phyloP scores from a whole-genome alignment of 805 yeast genomes.

The Ogataea chonburiensis region DNA sequence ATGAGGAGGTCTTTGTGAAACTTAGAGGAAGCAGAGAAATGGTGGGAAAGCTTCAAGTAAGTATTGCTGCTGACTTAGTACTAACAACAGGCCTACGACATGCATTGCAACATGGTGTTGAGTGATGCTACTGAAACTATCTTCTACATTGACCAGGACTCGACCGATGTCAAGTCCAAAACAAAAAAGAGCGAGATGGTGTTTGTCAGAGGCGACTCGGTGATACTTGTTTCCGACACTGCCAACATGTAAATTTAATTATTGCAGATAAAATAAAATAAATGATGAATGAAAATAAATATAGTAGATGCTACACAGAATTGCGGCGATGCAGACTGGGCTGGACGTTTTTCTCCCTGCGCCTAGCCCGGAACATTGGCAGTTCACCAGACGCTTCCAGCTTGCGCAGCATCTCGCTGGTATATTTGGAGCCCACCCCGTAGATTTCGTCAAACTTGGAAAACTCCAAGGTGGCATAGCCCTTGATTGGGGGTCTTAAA shows the following conservation, averaged over 20 bases:
- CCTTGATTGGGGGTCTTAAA: conserved; percentile 90
- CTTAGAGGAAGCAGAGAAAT: conserved; percentile 93
- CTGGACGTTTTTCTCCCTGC: conserved; percentile 30
- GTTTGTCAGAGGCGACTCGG: conserved; percentile 97
- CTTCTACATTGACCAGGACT: conserved; percentile 53
- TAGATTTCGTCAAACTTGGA: conserved; percentile 89
- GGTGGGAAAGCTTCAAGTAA: conserved; percentile 79
- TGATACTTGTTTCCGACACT: conserved; percentile 63
- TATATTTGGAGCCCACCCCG: conserved; percentile 75
- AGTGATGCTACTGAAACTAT: conserved; percentile 90
- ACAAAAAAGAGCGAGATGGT: conserved; percentile 78
- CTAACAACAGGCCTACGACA: conserved; percentile 69
- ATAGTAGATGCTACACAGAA: conserved; percentile 42
- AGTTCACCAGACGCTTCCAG: conserved; percentile 53
- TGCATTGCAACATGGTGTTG: conserved; percentile 93
- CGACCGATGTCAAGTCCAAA: conserved; percentile 40
- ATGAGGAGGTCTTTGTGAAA: conserved; percentile 83
- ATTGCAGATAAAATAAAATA: conserved; percentile 1
- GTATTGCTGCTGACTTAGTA: conserved; percentile 22
- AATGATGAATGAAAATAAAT: background rate
- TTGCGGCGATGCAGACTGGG: conserved; percentile 53
- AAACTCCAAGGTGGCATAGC: conserved; percentile 88
- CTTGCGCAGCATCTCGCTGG: conserved; percentile 52
- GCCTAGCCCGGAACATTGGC: conserved; percentile 59
- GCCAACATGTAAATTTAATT: conserved; percentile 22